Evolutionary conservation across 2,329 filamentous ascomycete species (phyloP).

Genomic region (Xylaria sp.): DNA sequence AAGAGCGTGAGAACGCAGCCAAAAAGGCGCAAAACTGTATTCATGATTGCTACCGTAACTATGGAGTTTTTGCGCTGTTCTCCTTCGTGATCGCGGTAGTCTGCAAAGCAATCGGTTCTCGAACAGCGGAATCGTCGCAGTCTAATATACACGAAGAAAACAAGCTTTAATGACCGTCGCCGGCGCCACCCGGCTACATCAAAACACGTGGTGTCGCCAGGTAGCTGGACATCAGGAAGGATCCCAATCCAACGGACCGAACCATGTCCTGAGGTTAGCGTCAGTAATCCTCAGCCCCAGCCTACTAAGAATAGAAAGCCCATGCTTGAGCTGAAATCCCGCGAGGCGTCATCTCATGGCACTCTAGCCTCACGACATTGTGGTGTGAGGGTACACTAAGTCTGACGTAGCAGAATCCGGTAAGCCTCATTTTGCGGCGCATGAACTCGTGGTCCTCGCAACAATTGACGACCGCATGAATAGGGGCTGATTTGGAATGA

Average conservation of each 20-base stretch:
- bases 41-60: not conserved
- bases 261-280: slow-evolving; percentile 4
- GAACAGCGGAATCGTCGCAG: not conserved
- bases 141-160: not conserved
- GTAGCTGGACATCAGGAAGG: not conserved
- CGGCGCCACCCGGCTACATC: slow-evolving; percentile 4
- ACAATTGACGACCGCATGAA: not conserved
- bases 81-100: not conserved
- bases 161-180: not conserved
- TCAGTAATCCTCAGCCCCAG: not conserved
- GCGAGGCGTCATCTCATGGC: not conserved
- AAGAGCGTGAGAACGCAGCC: not conserved
- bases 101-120: not conserved
- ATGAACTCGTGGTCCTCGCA: not conserved
- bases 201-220: slow-evolving; percentile 1
- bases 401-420: not conserved
- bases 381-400: slow-evolving; percentile 2
- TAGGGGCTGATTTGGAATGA: slow-evolving; percentile 8
- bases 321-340: slow-evolving; percentile 2
- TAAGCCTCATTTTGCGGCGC: not conserved
- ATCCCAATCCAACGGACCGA: slow-evolving; percentile 4
- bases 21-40: slow-evolving; percentile 1
- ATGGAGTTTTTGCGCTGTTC: not conserved
- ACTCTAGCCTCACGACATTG: not conserved
- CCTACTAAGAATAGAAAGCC: slow-evolving; percentile 1